These are phyloP conservation scores for Trichothecium roseum DNA, from an alignment of 2,329 filamentous ascomycete genomes.

Conservation along the genomic window DNA sequence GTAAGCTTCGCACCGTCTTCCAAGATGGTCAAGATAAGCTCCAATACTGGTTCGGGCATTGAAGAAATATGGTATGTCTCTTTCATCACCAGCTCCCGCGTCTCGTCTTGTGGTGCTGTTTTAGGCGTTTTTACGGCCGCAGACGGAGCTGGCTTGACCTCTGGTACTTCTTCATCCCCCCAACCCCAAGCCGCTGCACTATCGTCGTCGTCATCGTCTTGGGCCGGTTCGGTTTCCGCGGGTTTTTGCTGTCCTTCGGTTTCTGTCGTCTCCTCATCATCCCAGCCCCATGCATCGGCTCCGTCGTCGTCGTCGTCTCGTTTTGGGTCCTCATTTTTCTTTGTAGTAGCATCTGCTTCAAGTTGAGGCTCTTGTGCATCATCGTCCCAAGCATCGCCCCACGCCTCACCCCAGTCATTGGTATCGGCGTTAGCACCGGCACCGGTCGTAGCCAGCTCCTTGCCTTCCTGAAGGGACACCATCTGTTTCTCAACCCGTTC, in stretches of 20 bases:
- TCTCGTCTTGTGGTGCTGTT: constrained; percentile 17
- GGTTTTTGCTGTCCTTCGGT: constrained; percentile 8
- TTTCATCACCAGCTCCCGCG: constrained; percentile 63
- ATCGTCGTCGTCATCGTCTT: constrained; percentile 32
- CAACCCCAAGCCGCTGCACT: constrained; percentile 70
- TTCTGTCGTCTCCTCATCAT: constrained; percentile 42
- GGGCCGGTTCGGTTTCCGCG: constrained; percentile 2
- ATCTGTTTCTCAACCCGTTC: constrained; percentile 79
- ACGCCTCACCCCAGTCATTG: constrained; percentile 64
- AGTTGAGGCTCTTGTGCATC: constrained; percentile 30
- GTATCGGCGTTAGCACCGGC: constrained; percentile 31
- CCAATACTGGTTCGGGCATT: constrained; percentile 69
- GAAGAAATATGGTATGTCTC: constrained; percentile 86
- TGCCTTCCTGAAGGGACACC: constrained; percentile 57
- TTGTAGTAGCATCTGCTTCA: constrained; percentile 10
- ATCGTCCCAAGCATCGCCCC: constrained; percentile 73
- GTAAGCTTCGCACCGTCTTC: constrained; percentile 54
- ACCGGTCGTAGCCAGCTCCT: constrained; percentile 48
- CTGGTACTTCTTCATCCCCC: constrained; percentile 55
- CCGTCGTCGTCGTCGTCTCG: constrained; percentile 27
- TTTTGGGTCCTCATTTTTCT: constrained; percentile 7
- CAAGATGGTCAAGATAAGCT: constrained; percentile 48
- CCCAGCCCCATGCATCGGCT: constrained; percentile 77
- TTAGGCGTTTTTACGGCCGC: constrained; percentile 8
- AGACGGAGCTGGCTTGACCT: constrained; percentile 8